phyloP scores from a whole-genome alignment of 805 yeast genomes.

The Kuraishia ogatae region DNA sequence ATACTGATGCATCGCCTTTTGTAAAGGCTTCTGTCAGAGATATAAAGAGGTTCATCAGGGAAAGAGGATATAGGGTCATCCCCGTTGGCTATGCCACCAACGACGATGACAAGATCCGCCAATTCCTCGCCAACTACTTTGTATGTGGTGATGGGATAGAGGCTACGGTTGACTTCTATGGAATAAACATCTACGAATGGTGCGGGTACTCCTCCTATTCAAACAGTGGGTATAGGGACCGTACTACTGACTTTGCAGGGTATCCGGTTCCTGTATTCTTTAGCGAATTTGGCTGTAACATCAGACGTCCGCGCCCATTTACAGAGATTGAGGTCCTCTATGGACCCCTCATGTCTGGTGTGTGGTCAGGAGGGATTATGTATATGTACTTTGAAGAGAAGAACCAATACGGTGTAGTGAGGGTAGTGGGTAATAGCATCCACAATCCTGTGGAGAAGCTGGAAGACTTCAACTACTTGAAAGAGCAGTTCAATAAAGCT shows the following conservation, averaged over 20 bases:
- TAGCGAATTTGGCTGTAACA: conserved; percentile 76
- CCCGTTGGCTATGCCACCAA: conserved; percentile 41
- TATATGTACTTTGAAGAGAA: conserved; percentile 84
- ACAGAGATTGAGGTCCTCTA: conserved; percentile 64
- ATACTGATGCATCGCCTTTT: conserved; percentile 31
- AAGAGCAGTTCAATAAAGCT: conserved; percentile 20
- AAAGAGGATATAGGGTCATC: conserved; percentile 25
- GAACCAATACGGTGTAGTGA: conserved; percentile 76
- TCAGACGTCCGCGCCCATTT: conserved; percentile 52
- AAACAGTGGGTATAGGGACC: conserved; percentile 63
- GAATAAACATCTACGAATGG: conserved; percentile 77
- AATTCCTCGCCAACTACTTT: conserved; percentile 35
- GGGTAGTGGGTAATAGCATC: conserved; percentile 25
- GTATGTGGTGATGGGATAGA: conserved; percentile 37
- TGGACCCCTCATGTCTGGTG: conserved; percentile 59
- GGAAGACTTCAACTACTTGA: conserved; percentile 26
- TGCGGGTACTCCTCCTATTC: conserved; percentile 81
- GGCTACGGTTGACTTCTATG: conserved; percentile 67
- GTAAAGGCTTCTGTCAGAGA: conserved; percentile 41
- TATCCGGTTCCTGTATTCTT: conserved; percentile 68
- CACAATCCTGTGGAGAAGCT: conserved; percentile 12
- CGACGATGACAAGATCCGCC: conserved; percentile 33
- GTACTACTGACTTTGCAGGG: conserved; percentile 50
- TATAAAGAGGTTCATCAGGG: conserved; percentile 28
- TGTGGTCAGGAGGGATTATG: conserved; percentile 86